Percentiles rank a stretch among this genome's conserved stretches.
phyloP scores from a whole-genome alignment of 345 rosid species.

The Aquilaria yunnanensis region DNA sequence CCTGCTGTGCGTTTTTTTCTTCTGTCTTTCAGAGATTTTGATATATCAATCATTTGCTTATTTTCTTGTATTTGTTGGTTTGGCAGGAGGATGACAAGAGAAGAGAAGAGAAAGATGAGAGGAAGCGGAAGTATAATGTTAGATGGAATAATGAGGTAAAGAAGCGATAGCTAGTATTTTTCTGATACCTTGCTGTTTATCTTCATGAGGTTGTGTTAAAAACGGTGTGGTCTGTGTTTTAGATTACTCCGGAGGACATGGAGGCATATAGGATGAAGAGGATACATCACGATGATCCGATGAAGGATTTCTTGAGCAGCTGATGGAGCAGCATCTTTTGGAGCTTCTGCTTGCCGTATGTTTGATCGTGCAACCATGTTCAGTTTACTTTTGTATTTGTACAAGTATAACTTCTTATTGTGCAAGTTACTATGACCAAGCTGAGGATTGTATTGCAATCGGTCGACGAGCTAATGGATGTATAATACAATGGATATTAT shows the following conservation, averaged over 20 bases:
- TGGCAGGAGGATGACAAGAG: constrained; percentile 41
- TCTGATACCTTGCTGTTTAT: background rate
- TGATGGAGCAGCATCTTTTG: background rate
- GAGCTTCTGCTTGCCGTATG: constrained; percentile 25
- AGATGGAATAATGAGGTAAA: constrained; percentile 35
- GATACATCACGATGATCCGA: constrained; percentile 44
- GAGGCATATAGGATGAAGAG: constrained; percentile 56
- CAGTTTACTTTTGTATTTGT: background rate
- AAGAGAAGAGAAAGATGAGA: constrained; percentile 48
- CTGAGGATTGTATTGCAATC: no score
- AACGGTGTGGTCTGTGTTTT: background rate
- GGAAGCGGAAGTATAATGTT: constrained; percentile 49
- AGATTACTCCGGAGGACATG: constrained; percentile 49
- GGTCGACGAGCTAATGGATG: no score
- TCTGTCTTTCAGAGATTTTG: background rate
- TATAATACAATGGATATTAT: no score
- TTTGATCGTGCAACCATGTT: constrained; percentile 9
- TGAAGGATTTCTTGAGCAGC: constrained; percentile 41
- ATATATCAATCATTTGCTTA: background rate
- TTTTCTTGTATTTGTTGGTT: background rate
- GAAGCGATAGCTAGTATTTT: background rate
- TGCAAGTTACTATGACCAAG: no score
- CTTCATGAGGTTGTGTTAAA: background rate
- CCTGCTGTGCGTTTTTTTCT: background rate
- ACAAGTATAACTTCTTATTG: no score